Evolutionary conservation across 2,329 filamentous ascomycete species (phyloP), one percentile per base, ranked within the genome.

Genomic region (Aaosphaeria arxii): DNA sequence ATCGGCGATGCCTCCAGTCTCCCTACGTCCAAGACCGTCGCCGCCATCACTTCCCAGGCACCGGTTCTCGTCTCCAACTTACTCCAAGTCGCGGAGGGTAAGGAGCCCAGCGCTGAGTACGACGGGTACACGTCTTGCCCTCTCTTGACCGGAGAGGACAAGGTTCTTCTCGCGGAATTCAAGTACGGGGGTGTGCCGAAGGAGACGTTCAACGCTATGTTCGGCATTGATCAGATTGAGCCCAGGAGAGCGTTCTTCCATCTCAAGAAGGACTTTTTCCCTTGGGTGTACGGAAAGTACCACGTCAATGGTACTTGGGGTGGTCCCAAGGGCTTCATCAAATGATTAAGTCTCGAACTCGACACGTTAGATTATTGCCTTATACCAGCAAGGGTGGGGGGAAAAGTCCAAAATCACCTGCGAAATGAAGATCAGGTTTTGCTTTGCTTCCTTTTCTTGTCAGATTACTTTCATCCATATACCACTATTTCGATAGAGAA

Each of bases 241-340:
- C 83, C 83, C 2, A 74, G 81, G 4, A 74, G 77, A 4, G 70
- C 77, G 0, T 86, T 86, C 59, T 86, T 82, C 54, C 71, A 84
- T 56, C 55, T 86, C 40, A 86, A 86, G 73, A 85, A 83, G 69
- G 77, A 85, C 58, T 86, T 86, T 57, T 86, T 86, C 67, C 83
- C 83, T 0, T 85, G 82, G 82, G 82, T 86, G 3, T 85, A 85
- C 66, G 77, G 74, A 45, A 76, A 79, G 35, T 75, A 74, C 35
- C 78, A 84, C 76, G 75, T 85, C 5, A 84, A 82, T 68, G 83
- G 82, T 5, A 80, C 73, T 6, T 85, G 83, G 82, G 81, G 72
- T 24, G 82, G 82, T 5, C 80, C 82, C 0, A 81, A 79, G 61
- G 82, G 82, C 0, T 83, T 54, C 36, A 57, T 63, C 17, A 24